Evolutionary conservation across 108 stramenopile species (phyloP).

Genomic region (Fragilaria crotonensis): DNA sequence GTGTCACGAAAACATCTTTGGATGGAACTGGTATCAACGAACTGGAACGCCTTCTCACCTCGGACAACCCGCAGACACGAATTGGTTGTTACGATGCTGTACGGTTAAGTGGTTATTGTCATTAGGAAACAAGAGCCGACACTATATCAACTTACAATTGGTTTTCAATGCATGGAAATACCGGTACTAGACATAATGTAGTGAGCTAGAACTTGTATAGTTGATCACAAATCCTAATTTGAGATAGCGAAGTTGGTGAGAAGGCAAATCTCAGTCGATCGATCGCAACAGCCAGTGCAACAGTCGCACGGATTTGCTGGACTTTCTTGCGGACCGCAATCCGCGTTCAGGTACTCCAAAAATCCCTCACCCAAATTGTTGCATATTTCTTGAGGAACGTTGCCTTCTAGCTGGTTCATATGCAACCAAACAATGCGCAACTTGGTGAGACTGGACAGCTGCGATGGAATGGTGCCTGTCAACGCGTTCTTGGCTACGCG

Average conservation of each 20-base stretch:
- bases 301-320: not conserved
- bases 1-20: slow-evolving; percentile 16
- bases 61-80: slow-evolving; percentile 23
- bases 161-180: no score
- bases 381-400: not conserved
- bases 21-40: slow-evolving; percentile 36
- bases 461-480: not conserved
- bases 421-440: not conserved
- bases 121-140: no score
- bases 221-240: no score
- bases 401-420: not conserved
- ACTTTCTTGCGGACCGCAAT: not conserved
- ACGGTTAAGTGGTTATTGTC: no score
- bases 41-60: slow-evolving; percentile 26
- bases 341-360: not conserved
- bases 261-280: not conserved
- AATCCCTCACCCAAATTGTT: not conserved
- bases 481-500: not conserved
- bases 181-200: no score
- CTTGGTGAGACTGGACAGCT: not conserved
- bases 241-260: no score
- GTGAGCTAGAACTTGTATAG: no score
- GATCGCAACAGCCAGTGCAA: not conserved
- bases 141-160: no score
- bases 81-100: slow-evolving; percentile 81